Evolutionary conservation across 345 rosid species (phyloP), one percentile per base, ranked within the genome.

Genomic region (Zanthoxylum bungeanum): DNA sequence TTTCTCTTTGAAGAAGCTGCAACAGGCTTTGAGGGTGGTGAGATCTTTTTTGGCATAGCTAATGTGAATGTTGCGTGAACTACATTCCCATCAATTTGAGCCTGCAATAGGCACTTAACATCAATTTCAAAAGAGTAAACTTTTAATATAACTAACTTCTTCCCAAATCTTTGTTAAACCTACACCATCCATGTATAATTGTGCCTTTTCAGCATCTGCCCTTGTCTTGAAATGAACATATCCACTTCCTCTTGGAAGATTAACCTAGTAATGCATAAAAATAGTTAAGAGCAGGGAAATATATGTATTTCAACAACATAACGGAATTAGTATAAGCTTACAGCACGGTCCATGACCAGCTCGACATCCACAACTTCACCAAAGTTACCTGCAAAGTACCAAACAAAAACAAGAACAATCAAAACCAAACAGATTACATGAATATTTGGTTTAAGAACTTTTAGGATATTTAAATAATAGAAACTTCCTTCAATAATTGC

Each of bases 171-270:
- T 59, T 52, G 47, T 31, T 58, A 76, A 71, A 75, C 89, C 37
- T 90, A 95, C 99, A 73, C 97, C 99, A 85, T 95, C 96, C 99
- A 95, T 95, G 81, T 83, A 82, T 51, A 90, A 74, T 72, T 80
- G 81, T 9, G 99, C 99, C 78, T 91, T 92, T 72, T 95, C 98
- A 75, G 99, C 99, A 85, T 91, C 98, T 39, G 87, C 87, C 81
- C 98, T 85, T 2, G 92, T 82, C 87, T 89, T 92, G 81, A 90
- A 95, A 78, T 91, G 96, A 62, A 92, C 96, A 72, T 95, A 95
- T 28, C 92, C 99, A 85, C 64, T 84, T 76, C 98, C 99, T 79
- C 77, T 95, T 27, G 83, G 87, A 79, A 83, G 76, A 74, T 85
- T 83, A 71, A 85, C 83, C 87, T 86, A 72, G 62, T 36, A 33